Evolutionary conservation across 148 eudicot genomes (phyloP).

Genomic region (Vaccinium macrocarpon): DNA sequence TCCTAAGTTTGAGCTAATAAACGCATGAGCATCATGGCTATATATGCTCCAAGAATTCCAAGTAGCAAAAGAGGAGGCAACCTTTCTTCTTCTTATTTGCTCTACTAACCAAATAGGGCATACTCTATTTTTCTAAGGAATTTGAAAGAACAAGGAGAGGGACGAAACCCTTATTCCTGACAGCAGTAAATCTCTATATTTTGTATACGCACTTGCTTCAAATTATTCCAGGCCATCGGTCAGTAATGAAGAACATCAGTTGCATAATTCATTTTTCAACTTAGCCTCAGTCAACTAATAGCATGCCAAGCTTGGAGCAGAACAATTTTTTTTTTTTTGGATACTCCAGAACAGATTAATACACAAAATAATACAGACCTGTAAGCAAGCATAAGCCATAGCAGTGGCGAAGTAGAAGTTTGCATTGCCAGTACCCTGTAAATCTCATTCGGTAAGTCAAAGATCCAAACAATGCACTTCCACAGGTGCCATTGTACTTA

Average conservation of each 20-base stretch:
- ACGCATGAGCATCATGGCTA: neutral
- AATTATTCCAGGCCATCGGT: neutral
- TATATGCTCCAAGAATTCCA: neutral
- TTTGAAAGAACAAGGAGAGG: neutral
- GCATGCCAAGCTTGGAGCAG: neutral
- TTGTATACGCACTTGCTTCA: neutral
- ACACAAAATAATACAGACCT: conserved; percentile 47
- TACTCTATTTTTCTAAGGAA: neutral
- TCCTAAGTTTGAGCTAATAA: neutral
- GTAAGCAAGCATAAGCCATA: conserved; percentile 79
- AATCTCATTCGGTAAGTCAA: conserved; percentile 16
- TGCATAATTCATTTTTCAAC: neutral
- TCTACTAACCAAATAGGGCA: neutral
- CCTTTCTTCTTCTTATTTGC: neutral
- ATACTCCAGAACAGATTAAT: neutral
- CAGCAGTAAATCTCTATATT: neutral
- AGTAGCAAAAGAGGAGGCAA: neutral
- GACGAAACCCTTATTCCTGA: neutral
- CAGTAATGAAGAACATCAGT: neutral
- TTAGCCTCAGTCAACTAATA: neutral
- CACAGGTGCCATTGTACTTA: conserved; percentile 1
- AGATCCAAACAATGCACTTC: conserved; percentile 5
- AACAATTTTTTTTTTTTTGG: neutral
- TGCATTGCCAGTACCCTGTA: conserved; percentile 98
- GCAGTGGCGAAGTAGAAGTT: conserved; percentile 96